Base-by-base conservation (phyloP, 805 yeast genomes). In the Martiniozyma abietophila region DNA sequence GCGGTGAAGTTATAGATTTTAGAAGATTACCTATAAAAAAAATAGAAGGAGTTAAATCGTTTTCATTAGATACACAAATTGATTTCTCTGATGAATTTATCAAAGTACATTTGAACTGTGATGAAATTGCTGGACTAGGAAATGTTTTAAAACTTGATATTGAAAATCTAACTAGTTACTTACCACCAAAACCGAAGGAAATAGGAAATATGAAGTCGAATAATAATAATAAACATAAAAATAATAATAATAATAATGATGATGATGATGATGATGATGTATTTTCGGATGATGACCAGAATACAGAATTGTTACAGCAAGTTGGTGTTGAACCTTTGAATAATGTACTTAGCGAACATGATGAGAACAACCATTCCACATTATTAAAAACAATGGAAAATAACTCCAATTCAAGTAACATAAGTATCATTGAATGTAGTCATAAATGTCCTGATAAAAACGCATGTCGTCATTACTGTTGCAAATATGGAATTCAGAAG, bases 391-490 rank as follows among this genome's bases (percentile, higher is more conserved):
- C 12, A 20, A 21, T 23, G 25, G 10, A 18, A 30, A 22, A 16
- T 17, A 5, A 14, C 7, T 15, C 26, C 21, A 16, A 6, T 18
- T 8, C 26, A 40, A 15, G 34, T 28, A 32, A 32, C 2, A 9
- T 36, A 6, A 38, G 37, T 22, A 27, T 32, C 17, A 18, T 12
- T 29, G 56, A 54, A 26, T 69, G 74, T 37, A 49, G 56, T 26
- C 74, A 69, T 42, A 31, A 48, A 4, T 69, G 74, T 40, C 65
- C 58, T 31, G 59, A 60, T 42, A 49, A 48, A 28, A 19, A n/a
- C 2, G 50, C 43, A 1, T 69, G 74, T 35, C 58, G 72, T 8
- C 74, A 69, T 44, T 32, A 62, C 4, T 69, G 74, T 33, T 69
- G 75, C 38, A 58, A 62, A 25, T 67, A 64, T 24, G 74, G 74